These are phyloP conservation scores for Xylaria multiplex DNA, from an alignment of 2,329 filamentous ascomycete species.

Conservation along the genomic window DNA sequence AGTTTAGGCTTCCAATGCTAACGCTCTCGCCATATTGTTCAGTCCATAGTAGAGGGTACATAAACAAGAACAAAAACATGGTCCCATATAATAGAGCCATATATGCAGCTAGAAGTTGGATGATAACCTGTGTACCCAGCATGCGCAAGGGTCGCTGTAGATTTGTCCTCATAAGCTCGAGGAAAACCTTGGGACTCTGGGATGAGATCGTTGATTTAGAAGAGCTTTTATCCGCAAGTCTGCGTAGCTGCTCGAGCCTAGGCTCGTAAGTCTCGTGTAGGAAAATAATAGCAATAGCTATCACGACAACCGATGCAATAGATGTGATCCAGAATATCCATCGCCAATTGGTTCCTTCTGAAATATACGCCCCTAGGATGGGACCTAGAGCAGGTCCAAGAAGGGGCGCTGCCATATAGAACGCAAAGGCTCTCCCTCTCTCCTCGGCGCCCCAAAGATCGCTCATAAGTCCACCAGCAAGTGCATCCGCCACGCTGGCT, in stretches of 20 bases:
- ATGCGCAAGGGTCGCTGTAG: slow-evolving; percentile 56
- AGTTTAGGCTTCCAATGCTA: slow-evolving; percentile 56
- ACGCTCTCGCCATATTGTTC: slow-evolving; percentile 54
- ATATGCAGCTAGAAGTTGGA: slow-evolving; percentile 56
- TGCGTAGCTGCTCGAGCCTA: slow-evolving; percentile 54
- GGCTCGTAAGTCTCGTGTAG: slow-evolving; percentile 71
- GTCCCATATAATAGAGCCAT: slow-evolving; percentile 57
- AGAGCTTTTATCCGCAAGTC: not conserved
- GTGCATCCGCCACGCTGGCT: slow-evolving; percentile 23
- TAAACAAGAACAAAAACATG: slow-evolving; percentile 59
- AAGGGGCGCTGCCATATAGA: slow-evolving; percentile 70
- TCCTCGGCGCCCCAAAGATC: slow-evolving; percentile 68
- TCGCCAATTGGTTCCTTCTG: slow-evolving; percentile 70
- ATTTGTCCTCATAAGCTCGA: slow-evolving; percentile 36
- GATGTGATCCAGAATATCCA: slow-evolving; percentile 76
- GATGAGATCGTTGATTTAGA: slow-evolving; percentile 8
- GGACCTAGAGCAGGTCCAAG: slow-evolving; percentile 74
- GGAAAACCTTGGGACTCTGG: slow-evolving; percentile 3
- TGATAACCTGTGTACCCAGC: slow-evolving; percentile 55
- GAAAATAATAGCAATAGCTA: slow-evolving; percentile 66
- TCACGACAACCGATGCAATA: slow-evolving; percentile 65
- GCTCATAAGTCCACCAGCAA: slow-evolving; percentile 31
- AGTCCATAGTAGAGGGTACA: slow-evolving; percentile 42
- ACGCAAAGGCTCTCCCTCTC: slow-evolving; percentile 66
- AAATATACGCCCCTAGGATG: slow-evolving; percentile 72